A percentile compares a stretch with the other conserved stretches of the same genome.
Conservation (phyloP, 2,329 filamentous ascomycete genomes). For the Penicillium palitans region DNA sequence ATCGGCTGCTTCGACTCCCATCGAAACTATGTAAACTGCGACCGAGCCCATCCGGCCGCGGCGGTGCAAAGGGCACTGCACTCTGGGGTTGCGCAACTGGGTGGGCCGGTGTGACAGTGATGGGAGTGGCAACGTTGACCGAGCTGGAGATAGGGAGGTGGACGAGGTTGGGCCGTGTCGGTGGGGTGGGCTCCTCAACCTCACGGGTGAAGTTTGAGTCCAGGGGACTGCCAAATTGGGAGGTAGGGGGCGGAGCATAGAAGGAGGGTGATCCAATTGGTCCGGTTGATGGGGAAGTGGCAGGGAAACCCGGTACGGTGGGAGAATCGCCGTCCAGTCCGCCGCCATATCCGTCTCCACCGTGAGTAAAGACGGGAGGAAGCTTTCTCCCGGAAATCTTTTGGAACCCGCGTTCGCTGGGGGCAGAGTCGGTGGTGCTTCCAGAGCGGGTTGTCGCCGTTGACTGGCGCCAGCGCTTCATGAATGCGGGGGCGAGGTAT, state of each 20-base stretch:
- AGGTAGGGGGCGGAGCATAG: conserved; percentile 31
- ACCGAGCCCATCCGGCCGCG: conserved; percentile 42
- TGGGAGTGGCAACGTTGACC: conserved; percentile 28
- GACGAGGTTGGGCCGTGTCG: conserved; percentile 46
- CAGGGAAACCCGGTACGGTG: conserved; percentile 28
- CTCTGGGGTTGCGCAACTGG: conserved; percentile 28
- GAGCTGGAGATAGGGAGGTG: conserved; percentile 45
- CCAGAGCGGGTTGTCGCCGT: conserved; percentile 38
- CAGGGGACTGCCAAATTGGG: conserved; percentile 33
- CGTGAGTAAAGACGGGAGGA: conserved; percentile 47
- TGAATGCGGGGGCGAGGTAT: conserved; percentile 40
- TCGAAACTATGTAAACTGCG: conserved; percentile 45
- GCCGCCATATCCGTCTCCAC: conserved; percentile 49
- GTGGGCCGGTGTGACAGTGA: conserved; percentile 29
- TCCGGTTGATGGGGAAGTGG: conserved; percentile 26
- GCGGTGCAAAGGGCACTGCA: conserved; percentile 27
- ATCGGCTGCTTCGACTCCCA: conserved; percentile 49
- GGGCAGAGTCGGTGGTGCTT: conserved; percentile 33
- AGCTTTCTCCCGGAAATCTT: conserved; percentile 53
- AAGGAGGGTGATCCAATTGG: conserved; percentile 23
- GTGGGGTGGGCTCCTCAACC: conserved; percentile 30
- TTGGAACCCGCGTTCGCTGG: conserved; percentile 51
- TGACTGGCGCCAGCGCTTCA: conserved; percentile 45
- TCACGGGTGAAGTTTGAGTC: conserved; percentile 36
- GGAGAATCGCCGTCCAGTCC: conserved; percentile 35